phyloP scores from a whole-genome alignment of 2,329 filamentous ascomycete species.

The Paramyrothecium sp. region DNA sequence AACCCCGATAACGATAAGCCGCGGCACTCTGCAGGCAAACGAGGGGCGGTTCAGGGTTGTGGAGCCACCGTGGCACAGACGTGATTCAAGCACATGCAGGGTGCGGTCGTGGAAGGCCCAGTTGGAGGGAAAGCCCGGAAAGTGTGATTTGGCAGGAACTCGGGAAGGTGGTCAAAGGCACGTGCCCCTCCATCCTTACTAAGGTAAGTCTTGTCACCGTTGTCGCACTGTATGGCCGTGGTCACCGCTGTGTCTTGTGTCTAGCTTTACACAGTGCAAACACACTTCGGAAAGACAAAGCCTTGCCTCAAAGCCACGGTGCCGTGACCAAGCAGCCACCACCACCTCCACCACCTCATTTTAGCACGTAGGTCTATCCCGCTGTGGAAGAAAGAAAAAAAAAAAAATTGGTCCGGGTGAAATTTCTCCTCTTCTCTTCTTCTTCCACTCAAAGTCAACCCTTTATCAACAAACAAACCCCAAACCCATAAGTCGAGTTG shows the following conservation, averaged over 20 bases:
- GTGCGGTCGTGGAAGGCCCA: not conserved
- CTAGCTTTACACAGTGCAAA: not conserved
- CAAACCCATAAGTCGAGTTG: conserved; percentile 42
- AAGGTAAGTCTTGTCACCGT: not conserved
- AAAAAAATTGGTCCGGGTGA: conserved; percentile 31
- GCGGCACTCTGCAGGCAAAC: not conserved
- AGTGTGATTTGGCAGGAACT: not conserved
- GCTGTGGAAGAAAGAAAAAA: conserved; percentile 14
- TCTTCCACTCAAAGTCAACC: conserved; percentile 45
- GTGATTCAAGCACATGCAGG: not conserved
- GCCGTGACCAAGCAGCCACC: conserved; percentile 6
- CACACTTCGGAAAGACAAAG: not conserved
- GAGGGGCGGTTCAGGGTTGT: not conserved
- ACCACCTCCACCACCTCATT: conserved; percentile 20
- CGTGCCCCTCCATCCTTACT: not conserved
- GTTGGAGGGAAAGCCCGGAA: no score
- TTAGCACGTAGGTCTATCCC: conserved; percentile 18
- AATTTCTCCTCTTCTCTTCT: conserved; percentile 37
- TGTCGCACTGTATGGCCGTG: not conserved
- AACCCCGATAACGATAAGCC: not conserved
- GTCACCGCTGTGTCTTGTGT: not conserved
- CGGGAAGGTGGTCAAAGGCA: not conserved
- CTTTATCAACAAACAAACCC: conserved; percentile 45
- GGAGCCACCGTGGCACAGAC: not conserved
- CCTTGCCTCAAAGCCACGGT: not conserved